Base-by-base conservation (phyloP, 2,329 filamentous ascomycete genomes). In the Fusarium sp. region DNA sequence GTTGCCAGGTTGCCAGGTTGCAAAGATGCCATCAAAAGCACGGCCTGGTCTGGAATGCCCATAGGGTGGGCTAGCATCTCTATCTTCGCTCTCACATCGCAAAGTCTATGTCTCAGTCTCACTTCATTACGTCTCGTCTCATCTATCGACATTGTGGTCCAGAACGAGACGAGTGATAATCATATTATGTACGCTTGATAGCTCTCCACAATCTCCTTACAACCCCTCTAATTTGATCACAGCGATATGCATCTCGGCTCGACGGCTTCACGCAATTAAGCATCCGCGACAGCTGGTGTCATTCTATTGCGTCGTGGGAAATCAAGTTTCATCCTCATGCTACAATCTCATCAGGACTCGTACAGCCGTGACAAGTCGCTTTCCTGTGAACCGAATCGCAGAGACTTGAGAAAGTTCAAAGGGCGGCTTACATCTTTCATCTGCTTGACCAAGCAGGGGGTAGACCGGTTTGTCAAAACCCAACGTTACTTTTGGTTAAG, bases 61-160 rank as follows among this genome's bases (percentile, higher is more conserved):
- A 47, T 43, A 63, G 55, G 61, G 64, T 52, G 35, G 27, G n/a
- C 25, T 55, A 49, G 44, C 23, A 42, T 36, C 49, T 43, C 41
- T 55, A 42, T 52, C 49, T 48, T 56, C 19, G 29, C 35, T 48
- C 29, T 53, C 8, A 14, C 44, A 48, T 48, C 59, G 37, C 48
- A 45, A 49, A 45, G 45, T 29, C 37, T 25, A 19, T 63, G 55
- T 64, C 60, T 63, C 52, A 65, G 55, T 64, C 60, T 63, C 52
- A 65, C 21, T 50, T 38, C 36, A 42, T 47, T 56, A 43, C 55
- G 50, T 64, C 51, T 55, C 43, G 21, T 56, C 49, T 48, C 32
- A 47, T 42, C 45, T 49, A 32, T 61, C 38, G 38, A 33, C 45
- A 17, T 49, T 55, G 39, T 39, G 56, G 50, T 61, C 65, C 59